A percentile compares a stretch with the other conserved stretches of the same genome.
These are phyloP conservation scores for Cladosporium sp. DNA, from an alignment of 2,329 filamentous ascomycete species.

Conservation along the genomic window DNA sequence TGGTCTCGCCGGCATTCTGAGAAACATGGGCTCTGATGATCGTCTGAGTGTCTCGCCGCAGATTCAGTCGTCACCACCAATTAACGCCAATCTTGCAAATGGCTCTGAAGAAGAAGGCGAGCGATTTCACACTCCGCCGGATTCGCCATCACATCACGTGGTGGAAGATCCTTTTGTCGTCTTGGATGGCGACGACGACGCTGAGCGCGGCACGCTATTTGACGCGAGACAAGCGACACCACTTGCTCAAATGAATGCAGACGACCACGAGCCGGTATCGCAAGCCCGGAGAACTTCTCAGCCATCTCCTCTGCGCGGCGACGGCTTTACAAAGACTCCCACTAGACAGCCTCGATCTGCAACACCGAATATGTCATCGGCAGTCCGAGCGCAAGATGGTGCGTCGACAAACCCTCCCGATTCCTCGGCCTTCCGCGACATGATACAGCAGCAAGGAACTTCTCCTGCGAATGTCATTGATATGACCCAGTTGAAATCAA, in stretches of 20 bases:
- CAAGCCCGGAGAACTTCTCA: too few relatives aligned
- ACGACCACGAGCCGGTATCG: too few relatives aligned
- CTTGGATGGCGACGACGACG: background rate
- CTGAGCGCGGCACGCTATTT: too few relatives aligned
- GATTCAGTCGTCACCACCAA: background rate
- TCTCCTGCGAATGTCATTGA: background rate
- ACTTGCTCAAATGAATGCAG: too few relatives aligned
- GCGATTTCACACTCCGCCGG: conserved; percentile 15
- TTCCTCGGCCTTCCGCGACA: background rate
- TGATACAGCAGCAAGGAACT: background rate
- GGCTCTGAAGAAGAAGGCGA: conserved; percentile 12
- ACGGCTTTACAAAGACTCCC: too few relatives aligned
- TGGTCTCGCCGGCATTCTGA: background rate
- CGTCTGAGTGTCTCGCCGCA: conserved; percentile 22
- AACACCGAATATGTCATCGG: background rate
- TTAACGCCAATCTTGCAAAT: background rate
- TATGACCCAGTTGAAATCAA: background rate
- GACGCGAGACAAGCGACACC: too few relatives aligned
- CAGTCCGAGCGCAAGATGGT: background rate
- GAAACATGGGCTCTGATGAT: conserved; percentile 13
- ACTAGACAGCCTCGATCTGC: too few relatives aligned
- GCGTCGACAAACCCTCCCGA: background rate
- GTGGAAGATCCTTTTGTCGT: conserved; percentile 1
- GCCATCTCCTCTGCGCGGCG: too few relatives aligned
- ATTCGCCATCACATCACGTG: background rate